These are phyloP conservation scores for Lepidopterella palustris DNA, from an alignment of 495 filamentous ascomycete genomes.

Conservation along the genomic window DNA sequence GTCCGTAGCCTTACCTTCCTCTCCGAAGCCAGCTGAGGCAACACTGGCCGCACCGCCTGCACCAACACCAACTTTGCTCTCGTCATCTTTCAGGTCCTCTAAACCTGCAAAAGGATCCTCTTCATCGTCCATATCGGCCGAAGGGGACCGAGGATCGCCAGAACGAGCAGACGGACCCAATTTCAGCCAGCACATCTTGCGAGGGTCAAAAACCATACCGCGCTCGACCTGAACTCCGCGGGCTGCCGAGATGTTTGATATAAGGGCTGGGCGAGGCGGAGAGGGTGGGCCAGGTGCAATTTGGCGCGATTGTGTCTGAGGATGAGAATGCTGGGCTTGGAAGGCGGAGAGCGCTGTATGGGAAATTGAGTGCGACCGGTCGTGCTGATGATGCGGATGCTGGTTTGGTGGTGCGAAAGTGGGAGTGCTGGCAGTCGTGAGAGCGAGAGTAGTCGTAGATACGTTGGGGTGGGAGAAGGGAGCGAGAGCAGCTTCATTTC, in stretches of 20 bases:
- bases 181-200: constrained; percentile 92
- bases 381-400: constrained; percentile 42
- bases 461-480: constrained; percentile 52
- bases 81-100: constrained; percentile 58
- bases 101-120: constrained; percentile 76
- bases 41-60: constrained; percentile 13
- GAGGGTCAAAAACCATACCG: constrained; percentile 95
- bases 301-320: constrained; percentile 33
- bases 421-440: constrained; percentile 28
- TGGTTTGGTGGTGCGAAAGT: constrained; percentile 25
- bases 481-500: constrained; percentile 77
- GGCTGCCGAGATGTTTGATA: constrained; percentile 69
- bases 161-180: constrained; percentile 22
- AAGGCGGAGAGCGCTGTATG: constrained; percentile 14
- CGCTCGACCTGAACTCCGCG: constrained; percentile 84
- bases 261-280: constrained; percentile 74
- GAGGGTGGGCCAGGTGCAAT: constrained; percentile 47
- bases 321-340: constrained; percentile 44
- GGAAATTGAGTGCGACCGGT: constrained; percentile 26
- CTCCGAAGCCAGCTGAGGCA: background rate
- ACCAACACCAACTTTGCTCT: constrained; percentile 2
- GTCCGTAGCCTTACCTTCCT: constrained; percentile 23
- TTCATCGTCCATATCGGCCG: constrained; percentile 45
- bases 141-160: constrained; percentile 26
- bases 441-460: constrained; percentile 27